phyloP scores from a whole-genome alignment of 2,329 filamentous ascomycete species.

The Gaeumannomyces tritici region DNA sequence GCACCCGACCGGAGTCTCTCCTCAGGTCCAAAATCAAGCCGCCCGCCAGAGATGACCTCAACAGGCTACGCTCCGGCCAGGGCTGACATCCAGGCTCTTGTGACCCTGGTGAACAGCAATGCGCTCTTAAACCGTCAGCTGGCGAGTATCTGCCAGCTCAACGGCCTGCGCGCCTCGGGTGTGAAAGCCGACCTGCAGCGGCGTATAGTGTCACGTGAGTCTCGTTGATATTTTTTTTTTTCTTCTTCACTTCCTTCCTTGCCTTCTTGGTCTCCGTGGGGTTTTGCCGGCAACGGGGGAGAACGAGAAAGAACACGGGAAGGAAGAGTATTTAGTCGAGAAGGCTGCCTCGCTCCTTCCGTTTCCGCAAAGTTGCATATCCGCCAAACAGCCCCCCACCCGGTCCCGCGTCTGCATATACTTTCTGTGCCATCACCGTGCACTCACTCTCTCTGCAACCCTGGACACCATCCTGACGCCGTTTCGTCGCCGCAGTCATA shows the following conservation, averaged over 20 bases:
- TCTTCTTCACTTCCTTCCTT: background rate
- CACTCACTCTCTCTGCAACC: background rate
- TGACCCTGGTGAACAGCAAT: conserved; percentile 31
- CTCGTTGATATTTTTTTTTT: background rate
- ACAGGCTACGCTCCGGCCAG: conserved; percentile 7
- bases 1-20: background rate
- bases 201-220: conserved; percentile 71
- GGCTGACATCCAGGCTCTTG: conserved; percentile 34
- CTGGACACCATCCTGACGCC: background rate
- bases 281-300: background rate
- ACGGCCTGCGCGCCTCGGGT: conserved; percentile 68
- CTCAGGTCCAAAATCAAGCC: background rate
- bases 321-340: background rate
- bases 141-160: conserved; percentile 64
- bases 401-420: background rate
- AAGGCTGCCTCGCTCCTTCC: background rate
- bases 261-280: background rate
- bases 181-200: conserved; percentile 76
- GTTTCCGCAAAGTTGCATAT: background rate
- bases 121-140: conserved; percentile 53
- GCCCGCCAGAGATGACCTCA: conserved; percentile 6
- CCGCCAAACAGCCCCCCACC: background rate
- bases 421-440: background rate
- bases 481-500: conserved; percentile 24
- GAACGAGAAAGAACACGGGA: background rate